phyloP scores from a whole-genome alignment of 2,329 filamentous ascomycete genomes.

The Lachnellula cervina region DNA sequence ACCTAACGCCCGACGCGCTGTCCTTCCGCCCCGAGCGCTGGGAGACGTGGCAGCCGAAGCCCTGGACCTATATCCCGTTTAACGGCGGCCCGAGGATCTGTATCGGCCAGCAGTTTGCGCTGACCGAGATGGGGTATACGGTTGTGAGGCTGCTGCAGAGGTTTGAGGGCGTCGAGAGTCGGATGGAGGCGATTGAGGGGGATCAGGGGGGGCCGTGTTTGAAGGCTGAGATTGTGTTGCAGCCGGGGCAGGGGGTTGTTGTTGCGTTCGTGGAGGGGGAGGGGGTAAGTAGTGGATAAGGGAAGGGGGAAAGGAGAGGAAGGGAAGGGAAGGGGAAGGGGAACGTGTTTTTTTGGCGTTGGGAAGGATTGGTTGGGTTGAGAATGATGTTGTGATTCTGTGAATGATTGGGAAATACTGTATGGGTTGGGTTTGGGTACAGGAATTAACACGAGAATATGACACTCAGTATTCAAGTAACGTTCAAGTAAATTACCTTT shows the following conservation, averaged over 20 bases:
- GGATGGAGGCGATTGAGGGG: slow-evolving; percentile 51
- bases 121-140: slow-evolving; percentile 72
- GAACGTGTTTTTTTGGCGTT: background rate
- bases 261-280: slow-evolving; percentile 49
- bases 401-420: too few relatives aligned
- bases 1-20: slow-evolving; percentile 51
- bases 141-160: slow-evolving; percentile 68
- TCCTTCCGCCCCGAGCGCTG: slow-evolving; percentile 60
- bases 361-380: too few relatives aligned
- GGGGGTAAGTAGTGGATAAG: background rate
- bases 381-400: too few relatives aligned
- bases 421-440: too few relatives aligned
- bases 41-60: slow-evolving; percentile 56
- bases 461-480: too few relatives aligned
- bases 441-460: too few relatives aligned
- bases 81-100: slow-evolving; percentile 71
- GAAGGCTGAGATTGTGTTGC: slow-evolving; percentile 56
- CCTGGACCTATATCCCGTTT: slow-evolving; percentile 71
- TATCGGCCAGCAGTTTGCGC: slow-evolving; percentile 75
- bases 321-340: too few relatives aligned
- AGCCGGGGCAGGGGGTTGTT: slow-evolving; percentile 53
- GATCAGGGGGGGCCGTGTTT: slow-evolving; percentile 45
- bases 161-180: slow-evolving; percentile 58
- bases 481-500: too few relatives aligned
- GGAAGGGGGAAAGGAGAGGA: too few relatives aligned